A percentile compares a stretch with the other conserved stretches of the same genome.
These are phyloP conservation scores for Galerina marginata DNA, from an alignment of 768 basidiomycete species.

Conservation along the genomic window DNA sequence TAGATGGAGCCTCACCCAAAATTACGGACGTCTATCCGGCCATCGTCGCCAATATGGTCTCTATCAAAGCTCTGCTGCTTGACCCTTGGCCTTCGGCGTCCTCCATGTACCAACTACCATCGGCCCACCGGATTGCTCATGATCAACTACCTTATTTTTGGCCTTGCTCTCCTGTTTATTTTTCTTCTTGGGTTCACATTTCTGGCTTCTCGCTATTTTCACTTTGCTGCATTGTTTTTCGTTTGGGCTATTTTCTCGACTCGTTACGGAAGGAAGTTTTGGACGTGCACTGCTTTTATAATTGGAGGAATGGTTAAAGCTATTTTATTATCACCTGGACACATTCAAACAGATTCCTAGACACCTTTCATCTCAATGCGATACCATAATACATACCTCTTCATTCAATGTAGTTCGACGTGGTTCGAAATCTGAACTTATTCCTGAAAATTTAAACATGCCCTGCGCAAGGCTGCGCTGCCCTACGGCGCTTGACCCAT, in stretches of 20 bases:
- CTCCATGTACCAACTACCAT: not conserved
- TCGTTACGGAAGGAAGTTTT: not conserved
- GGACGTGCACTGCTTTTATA: no score
- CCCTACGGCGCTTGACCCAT: no score
- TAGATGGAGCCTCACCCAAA: slow-evolving; percentile 9
- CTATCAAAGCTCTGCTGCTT: slow-evolving; percentile 14
- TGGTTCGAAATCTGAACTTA: no score
- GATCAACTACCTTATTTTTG: not conserved
- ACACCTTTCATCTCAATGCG: no score
- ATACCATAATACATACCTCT: no score
- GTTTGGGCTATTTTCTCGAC: not conserved
- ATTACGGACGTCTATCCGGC: not conserved
- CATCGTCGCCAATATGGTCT: slow-evolving; percentile 6
- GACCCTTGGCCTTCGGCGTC: not conserved
- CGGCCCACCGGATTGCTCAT: not conserved
- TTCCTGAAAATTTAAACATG: no score
- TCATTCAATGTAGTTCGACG: no score
- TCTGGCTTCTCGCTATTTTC: not conserved
- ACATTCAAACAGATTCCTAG: no score
- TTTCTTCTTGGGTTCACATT: not conserved
- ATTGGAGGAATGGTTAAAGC: no score
- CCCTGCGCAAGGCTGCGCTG: no score
- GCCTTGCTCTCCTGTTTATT: not conserved
- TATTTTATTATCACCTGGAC: no score
- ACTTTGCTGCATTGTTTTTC: slow-evolving; percentile 2